Conservation (phyloP, 495 filamentous ascomycete species). For the Zalerion maritima region DNA sequence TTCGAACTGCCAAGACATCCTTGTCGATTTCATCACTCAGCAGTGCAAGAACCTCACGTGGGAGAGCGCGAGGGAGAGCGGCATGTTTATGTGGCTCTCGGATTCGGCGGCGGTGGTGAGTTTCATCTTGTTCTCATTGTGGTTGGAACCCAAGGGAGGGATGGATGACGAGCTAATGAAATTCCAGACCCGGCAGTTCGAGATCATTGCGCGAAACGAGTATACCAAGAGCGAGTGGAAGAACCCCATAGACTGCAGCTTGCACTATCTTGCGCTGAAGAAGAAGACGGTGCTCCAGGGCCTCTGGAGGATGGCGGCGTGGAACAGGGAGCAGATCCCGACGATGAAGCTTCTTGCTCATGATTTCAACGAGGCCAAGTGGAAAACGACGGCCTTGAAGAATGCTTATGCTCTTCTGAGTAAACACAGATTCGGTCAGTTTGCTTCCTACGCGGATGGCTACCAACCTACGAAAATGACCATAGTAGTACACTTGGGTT, state of each 20-base stretch:
- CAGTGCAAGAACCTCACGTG: conserved; percentile 72
- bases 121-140: conserved; percentile 4
- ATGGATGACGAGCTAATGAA: conserved; percentile 2
- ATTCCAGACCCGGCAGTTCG: conserved; percentile 59
- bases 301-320: conserved; percentile 88
- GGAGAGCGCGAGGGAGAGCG: conserved; percentile 72
- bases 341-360: conserved; percentile 69
- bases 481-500: background rate
- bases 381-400: conserved; percentile 84
- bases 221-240: conserved; percentile 79
- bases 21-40: conserved; percentile 71
- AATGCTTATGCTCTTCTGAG: conserved; percentile 96
- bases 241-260: conserved; percentile 84
- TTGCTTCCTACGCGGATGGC: conserved; percentile 3
- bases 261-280: conserved; percentile 79
- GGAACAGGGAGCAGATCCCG: conserved; percentile 71
- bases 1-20: conserved; percentile 81
- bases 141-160: background rate
- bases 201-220: conserved; percentile 78
- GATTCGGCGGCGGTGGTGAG: conserved; percentile 64
- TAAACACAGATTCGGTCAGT: conserved; percentile 69
- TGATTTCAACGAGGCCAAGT: conserved; percentile 72
- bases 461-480: conserved; percentile 1
- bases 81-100: conserved; percentile 90
- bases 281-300: conserved; percentile 89